A percentile compares a stretch with the other conserved stretches of the same genome.
Evolutionary conservation across 345 rosid genomes (phyloP).

Genomic region (Populus tremula): DNA sequence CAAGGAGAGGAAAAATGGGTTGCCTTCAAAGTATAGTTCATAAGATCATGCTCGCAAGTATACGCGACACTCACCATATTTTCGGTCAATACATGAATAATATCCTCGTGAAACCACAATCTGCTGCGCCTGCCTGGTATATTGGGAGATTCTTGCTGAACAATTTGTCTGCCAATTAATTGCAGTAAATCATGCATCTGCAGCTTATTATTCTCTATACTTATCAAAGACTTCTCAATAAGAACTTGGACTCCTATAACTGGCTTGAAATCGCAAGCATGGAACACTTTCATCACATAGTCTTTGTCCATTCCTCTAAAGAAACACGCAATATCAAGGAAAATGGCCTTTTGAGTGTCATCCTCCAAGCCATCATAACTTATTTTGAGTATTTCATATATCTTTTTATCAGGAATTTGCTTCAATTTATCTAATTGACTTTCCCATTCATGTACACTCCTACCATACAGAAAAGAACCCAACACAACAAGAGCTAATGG

Average conservation of each 20-base stretch:
- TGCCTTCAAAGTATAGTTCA: background rate
- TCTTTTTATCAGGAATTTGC: slow-evolving; percentile 1
- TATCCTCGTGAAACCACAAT: slow-evolving; percentile 23
- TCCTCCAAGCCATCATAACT: slow-evolving; percentile 18
- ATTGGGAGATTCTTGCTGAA: slow-evolving; percentile 8
- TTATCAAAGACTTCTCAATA: slow-evolving; percentile 22
- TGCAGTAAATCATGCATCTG: slow-evolving; percentile 18
- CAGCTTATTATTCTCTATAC: slow-evolving; percentile 4
- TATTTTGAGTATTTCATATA: slow-evolving; percentile 11
- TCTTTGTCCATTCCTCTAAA: slow-evolving; percentile 19
- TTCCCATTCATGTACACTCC: slow-evolving; percentile 8
- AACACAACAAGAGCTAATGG: slow-evolving; percentile 22
- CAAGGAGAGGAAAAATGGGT: no score
- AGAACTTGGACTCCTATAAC: slow-evolving; percentile 17
- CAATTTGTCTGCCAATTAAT: slow-evolving; percentile 16
- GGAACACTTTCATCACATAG: slow-evolving; percentile 4
- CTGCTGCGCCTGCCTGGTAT: slow-evolving; percentile 16
- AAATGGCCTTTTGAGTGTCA: slow-evolving; percentile 9
- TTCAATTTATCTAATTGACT: slow-evolving; percentile 9
- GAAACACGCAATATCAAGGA: slow-evolving; percentile 27
- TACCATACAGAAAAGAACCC: slow-evolving; percentile 14
- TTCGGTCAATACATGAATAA: slow-evolving; percentile 5
- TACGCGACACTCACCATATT: slow-evolving; percentile 2
- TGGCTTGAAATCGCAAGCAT: slow-evolving; percentile 10
- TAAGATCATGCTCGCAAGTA: no score